phyloP scores from a whole-genome alignment of 805 yeast species.

The Ogataea corticis region DNA sequence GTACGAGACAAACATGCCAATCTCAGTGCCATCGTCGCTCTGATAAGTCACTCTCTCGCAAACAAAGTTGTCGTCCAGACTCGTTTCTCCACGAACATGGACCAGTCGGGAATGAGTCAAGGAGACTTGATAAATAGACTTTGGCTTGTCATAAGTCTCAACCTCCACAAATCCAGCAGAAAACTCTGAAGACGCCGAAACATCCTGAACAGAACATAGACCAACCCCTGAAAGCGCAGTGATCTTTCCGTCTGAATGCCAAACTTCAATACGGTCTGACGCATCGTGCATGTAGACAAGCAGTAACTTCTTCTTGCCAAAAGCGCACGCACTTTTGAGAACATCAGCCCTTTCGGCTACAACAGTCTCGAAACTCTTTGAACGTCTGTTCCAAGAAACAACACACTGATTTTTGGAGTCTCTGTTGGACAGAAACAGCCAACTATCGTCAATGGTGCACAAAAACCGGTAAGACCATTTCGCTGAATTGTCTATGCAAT shows the following conservation, averaged over 20 bases:
- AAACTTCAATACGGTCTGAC: conserved; percentile 1
- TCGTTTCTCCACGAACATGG: background rate
- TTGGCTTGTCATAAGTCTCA: conserved; percentile 7
- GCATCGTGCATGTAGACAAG: conserved; percentile 12
- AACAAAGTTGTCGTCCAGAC: conserved; percentile 1
- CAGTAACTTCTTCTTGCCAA: conserved; percentile 3
- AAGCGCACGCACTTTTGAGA: conserved; percentile 1
- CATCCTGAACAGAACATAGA: conserved; percentile 3
- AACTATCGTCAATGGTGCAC: conserved; percentile 2
- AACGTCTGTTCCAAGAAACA: conserved; percentile 1
- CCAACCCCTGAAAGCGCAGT: background rate
- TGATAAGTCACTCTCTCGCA: conserved; percentile 3
- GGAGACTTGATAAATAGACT: background rate
- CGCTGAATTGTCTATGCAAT: conserved; percentile 3
- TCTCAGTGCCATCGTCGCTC: conserved; percentile 5
- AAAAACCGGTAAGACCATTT: conserved; percentile 3
- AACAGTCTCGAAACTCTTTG: conserved; percentile 4
- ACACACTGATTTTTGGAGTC: conserved; percentile 4
- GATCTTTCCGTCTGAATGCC: conserved; percentile 2
- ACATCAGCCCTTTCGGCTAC: conserved; percentile 1
- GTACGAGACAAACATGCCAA: conserved; percentile 11
- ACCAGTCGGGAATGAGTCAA: background rate
- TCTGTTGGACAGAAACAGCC: conserved; percentile 7
- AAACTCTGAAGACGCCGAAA: background rate
- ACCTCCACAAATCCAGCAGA: conserved; percentile 5